These are phyloP conservation scores for Annulohypoxylon moriforme DNA, from an alignment of 495 filamentous ascomycete genomes.

Conservation along the genomic window DNA sequence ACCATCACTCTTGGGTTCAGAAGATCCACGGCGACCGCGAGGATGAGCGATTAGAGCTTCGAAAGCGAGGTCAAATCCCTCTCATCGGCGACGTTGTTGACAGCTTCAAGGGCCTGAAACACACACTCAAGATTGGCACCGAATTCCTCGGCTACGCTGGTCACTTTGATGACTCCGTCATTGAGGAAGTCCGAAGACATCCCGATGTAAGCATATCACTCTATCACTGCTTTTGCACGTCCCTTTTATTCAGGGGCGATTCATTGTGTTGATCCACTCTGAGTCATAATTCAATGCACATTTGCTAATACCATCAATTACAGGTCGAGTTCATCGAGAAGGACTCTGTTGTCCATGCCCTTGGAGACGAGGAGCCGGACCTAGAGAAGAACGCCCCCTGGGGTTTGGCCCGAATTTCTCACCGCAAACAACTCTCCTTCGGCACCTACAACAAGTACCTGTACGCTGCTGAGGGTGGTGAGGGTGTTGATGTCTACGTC, in stretches of 20 bases:
- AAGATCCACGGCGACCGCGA: slow-evolving; percentile 75
- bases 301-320: slow-evolving; percentile 35
- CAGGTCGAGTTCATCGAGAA: slow-evolving; percentile 98
- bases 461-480: slow-evolving; percentile 88
- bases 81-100: slow-evolving; percentile 74
- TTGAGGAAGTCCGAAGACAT: slow-evolving; percentile 94
- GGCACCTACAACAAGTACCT: slow-evolving; percentile 98
- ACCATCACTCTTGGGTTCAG: slow-evolving; percentile 94
- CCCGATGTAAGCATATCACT: slow-evolving; percentile 84
- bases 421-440: slow-evolving; percentile 86
- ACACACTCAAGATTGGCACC: slow-evolving; percentile 91
- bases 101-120: slow-evolving; percentile 86
- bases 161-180: slow-evolving; percentile 91
- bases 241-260: not conserved
- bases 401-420: slow-evolving; percentile 97
- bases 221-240: not conserved
- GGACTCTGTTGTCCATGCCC: slow-evolving; percentile 87
- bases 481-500: slow-evolving; percentile 98
- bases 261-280: not conserved
- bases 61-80: slow-evolving; percentile 86
- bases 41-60: slow-evolving; percentile 76
- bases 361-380: slow-evolving; percentile 58
- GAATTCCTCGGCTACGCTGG: slow-evolving; percentile 91
- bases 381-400: slow-evolving; percentile 92
- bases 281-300: slow-evolving; percentile 1